These are phyloP conservation scores for Blastobotrys capitulatus DNA, from an alignment of 1,139 yeast species.

Conservation along the genomic window DNA sequence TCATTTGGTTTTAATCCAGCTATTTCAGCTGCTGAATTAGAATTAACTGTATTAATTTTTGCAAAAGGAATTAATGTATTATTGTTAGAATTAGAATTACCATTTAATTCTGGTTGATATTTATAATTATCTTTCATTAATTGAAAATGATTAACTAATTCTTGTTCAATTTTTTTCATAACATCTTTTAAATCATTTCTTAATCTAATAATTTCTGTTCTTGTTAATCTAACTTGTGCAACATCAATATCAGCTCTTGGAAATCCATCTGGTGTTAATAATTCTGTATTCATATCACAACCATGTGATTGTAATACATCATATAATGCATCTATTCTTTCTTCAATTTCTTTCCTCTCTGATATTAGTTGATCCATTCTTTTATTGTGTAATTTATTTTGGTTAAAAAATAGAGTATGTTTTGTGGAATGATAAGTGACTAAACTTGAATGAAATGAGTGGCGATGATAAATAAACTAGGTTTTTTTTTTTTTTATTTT, in stretches of 20 bases:
- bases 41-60: conserved; percentile 39
- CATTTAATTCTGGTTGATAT: neutral
- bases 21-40: conserved; percentile 28
- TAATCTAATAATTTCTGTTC: conserved; percentile 61
- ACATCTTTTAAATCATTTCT: conserved; percentile 61
- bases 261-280: conserved; percentile 69
- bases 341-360: conserved; percentile 24
- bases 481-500: no score
- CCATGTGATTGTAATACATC: conserved; percentile 32
- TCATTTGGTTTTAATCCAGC: conserved; percentile 41
- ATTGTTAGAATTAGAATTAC: neutral
- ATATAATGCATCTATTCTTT: conserved; percentile 26
- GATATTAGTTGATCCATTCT: conserved; percentile 15
- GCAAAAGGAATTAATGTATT: conserved; percentile 50
- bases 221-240: conserved; percentile 50
- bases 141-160: conserved; percentile 42
- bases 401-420: no score
- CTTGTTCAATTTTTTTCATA: conserved; percentile 43
- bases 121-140: neutral
- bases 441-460: no score
- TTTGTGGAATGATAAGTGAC: no score
- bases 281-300: conserved; percentile 58
- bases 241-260: conserved; percentile 86
- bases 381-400: no score
- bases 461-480: no score